Evolutionary conservation across 177 flowering plant species (phyloP).

Genomic region (Telopea speciosissima): DNA sequence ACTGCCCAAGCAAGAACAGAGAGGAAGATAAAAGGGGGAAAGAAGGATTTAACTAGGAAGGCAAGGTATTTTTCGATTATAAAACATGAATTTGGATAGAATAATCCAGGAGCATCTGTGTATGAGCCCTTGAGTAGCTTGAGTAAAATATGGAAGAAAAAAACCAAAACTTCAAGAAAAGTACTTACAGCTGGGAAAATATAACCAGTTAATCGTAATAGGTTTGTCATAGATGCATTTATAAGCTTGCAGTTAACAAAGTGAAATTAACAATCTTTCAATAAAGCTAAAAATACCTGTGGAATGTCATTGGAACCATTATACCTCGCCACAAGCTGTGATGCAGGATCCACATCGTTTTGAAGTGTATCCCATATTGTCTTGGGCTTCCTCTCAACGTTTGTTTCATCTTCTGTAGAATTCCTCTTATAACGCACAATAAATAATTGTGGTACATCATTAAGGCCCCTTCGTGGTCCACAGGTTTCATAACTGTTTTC

Average conservation of each 20-base stretch:
- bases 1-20: too few relatives aligned
- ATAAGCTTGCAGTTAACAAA: background rate
- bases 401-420: constrained; percentile 30
- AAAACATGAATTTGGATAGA: too few relatives aligned
- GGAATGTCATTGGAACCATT: constrained; percentile 62
- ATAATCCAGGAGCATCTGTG: too few relatives aligned
- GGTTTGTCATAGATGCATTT: background rate
- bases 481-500: constrained; percentile 74
- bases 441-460: constrained; percentile 58
- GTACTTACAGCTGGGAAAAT: background rate
- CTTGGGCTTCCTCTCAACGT: constrained; percentile 38
- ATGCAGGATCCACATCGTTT: constrained; percentile 55
- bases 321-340: constrained; percentile 85
- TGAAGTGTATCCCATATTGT: constrained; percentile 33
- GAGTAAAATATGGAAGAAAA: too few relatives aligned
- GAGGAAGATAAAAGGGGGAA: too few relatives aligned
- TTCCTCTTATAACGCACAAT: constrained; percentile 82
- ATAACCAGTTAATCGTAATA: background rate
- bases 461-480: constrained; percentile 65
- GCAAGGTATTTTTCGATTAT: too few relatives aligned
- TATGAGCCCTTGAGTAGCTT: too few relatives aligned
- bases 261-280: constrained; percentile 1
- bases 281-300: constrained; percentile 37
- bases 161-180: background rate
- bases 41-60: too few relatives aligned